Evolutionary conservation across 768 basidiomycete genomes (phyloP), one percentile per base, ranked within the genome.

Genomic region (Collybia sp.): DNA sequence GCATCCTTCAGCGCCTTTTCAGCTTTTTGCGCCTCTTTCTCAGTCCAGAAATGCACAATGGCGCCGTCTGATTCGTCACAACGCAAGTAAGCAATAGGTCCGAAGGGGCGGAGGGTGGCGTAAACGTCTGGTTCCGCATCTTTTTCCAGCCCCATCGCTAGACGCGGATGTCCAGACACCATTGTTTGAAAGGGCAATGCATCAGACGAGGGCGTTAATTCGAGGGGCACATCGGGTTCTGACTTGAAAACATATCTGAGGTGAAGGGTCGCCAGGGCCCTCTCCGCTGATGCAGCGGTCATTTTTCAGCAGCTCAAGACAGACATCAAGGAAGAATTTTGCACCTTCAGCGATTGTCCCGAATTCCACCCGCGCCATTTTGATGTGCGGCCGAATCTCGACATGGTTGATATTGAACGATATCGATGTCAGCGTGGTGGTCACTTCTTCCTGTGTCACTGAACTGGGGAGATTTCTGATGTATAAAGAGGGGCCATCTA

Each of bases 1-100:
- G 25, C 41, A 12, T 34, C 36, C 25, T 25, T 25, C 16, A 49
- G 30, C 1, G 30, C 17, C 6, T 13, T 30, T 35, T 54, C 53
- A 9, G 51, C 53, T 2, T 42, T 39, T 34, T 30, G 12, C 16
- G 55, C 53, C 11, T 57, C 30, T 11, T 37, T 42, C 30, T 52
- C 55, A 11, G 33, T 33, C 55, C 53, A 56, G 36, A 55, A 55
- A 15, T 55, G 54, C 31, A 55, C 49, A 15, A 52, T 35, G 2
- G 40, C 54, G 36, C 54, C 54, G 35, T 44, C 25, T 20, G 30
- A 40, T 8, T 46, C 34, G 17, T 55, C 48, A 1, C 49, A 30
- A 4, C 42, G 46, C n/a, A 52, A 42, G 8, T 37, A 43, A 12
- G 49, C 44, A 2, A 50, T n/a, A 8, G 48, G 44, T 6, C 53